A percentile compares a stretch with the other conserved stretches of the same genome.
Conservation (phyloP, 2,329 filamentous ascomycete species). For the Diaporthe nobilis region DNA sequence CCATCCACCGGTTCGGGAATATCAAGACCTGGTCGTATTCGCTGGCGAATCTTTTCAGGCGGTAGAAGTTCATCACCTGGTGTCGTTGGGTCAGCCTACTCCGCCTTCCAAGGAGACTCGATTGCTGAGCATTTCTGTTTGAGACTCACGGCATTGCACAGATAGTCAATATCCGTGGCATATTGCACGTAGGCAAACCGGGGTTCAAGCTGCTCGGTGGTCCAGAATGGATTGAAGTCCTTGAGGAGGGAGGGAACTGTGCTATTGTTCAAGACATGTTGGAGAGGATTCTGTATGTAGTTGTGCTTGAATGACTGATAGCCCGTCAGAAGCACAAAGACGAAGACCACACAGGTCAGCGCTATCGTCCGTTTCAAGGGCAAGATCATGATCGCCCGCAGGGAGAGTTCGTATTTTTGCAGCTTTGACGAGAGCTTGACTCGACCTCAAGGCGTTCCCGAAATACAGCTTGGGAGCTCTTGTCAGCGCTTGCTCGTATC, state of each 20-base stretch:
- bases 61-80: background rate
- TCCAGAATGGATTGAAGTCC: background rate
- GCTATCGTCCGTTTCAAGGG: background rate
- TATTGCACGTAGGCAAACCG: conserved; percentile 11
- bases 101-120: background rate
- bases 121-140: background rate
- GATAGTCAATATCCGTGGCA: conserved; percentile 17
- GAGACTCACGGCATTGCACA: background rate
- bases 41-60: conserved; percentile 1
- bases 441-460: background rate
- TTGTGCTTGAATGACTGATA: background rate
- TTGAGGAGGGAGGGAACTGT: background rate
- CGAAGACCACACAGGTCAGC: background rate
- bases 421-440: background rate
- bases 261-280: background rate
- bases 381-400: background rate
- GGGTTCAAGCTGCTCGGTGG: conserved; percentile 5
- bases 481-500: background rate
- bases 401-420: background rate
- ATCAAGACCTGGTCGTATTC: conserved; percentile 9
- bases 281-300: background rate
- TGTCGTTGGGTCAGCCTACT: background rate
- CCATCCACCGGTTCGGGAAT: background rate
- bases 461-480: background rate
- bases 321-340: conserved; percentile 10